A percentile compares a stretch with the other conserved stretches of the same genome.
phyloP scores from a whole-genome alignment of 148 eudicot species.

The Chenopodium berlandieri region DNA sequence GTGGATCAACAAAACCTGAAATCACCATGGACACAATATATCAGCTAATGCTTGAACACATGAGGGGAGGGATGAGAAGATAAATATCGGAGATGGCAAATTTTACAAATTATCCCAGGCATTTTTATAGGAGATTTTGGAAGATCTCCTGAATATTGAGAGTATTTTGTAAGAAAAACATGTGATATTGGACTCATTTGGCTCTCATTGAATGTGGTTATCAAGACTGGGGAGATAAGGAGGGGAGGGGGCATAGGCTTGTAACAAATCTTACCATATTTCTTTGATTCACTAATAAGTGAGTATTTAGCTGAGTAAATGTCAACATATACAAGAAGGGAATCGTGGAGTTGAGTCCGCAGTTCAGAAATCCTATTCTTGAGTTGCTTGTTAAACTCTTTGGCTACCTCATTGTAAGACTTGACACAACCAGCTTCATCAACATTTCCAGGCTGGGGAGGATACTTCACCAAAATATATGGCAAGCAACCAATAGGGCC shows the following conservation, averaged over 20 bases:
- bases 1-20: constrained; percentile 41
- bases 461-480: constrained; percentile 44
- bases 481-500: constrained; percentile 93
- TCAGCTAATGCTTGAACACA: neutral
- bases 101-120: no score
- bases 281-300: constrained; percentile 51
- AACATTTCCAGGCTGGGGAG: constrained; percentile 48
- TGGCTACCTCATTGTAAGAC: constrained; percentile 67
- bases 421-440: constrained; percentile 61
- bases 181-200: neutral
- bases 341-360: constrained; percentile 35
- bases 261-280: constrained; percentile 40
- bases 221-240: no score
- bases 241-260: no score
- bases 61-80: neutral
- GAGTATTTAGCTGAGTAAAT: constrained; percentile 65
- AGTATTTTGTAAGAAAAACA: neutral
- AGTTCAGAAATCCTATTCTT: constrained; percentile 54
- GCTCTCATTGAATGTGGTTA: no score
- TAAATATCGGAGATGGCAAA: neutral
- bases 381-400: constrained; percentile 57
- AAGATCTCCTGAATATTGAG: neutral
- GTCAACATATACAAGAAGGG: constrained; percentile 73
- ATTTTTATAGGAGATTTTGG: no score
- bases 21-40: neutral